phyloP scores from a whole-genome alignment of 1,284 basidiomycete genomes.

The Cryptococcus sp. region DNA sequence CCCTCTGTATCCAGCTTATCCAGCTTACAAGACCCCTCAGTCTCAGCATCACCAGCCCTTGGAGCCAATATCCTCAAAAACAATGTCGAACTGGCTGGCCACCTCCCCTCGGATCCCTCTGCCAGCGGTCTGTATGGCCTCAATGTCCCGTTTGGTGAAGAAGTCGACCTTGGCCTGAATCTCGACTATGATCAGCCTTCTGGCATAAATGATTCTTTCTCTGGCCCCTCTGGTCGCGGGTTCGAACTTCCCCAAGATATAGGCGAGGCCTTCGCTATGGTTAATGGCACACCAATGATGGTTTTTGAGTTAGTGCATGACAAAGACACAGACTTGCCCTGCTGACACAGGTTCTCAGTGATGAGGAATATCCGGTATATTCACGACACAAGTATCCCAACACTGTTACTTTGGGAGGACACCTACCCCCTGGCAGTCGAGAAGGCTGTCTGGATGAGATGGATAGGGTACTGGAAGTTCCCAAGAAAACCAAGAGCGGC shows the following conservation, averaged over 20 bases:
- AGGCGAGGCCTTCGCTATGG: no score
- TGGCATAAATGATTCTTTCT: slow-evolving; percentile 15
- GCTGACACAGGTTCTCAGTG: no score
- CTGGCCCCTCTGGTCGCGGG: slow-evolving; percentile 16
- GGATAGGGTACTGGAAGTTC: slow-evolving; percentile 7
- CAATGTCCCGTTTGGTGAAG: slow-evolving; percentile 7
- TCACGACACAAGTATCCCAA: no score
- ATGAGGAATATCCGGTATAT: no score
- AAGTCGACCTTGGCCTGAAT: slow-evolving; percentile 19
- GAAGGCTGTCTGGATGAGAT: slow-evolving; percentile 11
- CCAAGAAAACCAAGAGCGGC: slow-evolving; percentile 15
- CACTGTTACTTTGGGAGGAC: no score
- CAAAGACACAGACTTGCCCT: no score
- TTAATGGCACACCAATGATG: no score
- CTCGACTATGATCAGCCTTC: slow-evolving; percentile 10
- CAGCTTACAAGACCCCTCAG: background rate
- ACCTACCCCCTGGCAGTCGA: background rate
- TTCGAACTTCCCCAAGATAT: slow-evolving; percentile 9
- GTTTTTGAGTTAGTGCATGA: no score
- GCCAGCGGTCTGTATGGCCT: slow-evolving; percentile 9
- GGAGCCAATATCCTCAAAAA: background rate
- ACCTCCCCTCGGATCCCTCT: slow-evolving; percentile 12
- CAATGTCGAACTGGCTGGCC: slow-evolving; percentile 1
- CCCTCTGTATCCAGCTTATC: no score
- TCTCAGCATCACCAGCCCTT: slow-evolving; percentile 5